Conservation (phyloP, 306 rosid species). For the Lathyrus sativus region DNA sequence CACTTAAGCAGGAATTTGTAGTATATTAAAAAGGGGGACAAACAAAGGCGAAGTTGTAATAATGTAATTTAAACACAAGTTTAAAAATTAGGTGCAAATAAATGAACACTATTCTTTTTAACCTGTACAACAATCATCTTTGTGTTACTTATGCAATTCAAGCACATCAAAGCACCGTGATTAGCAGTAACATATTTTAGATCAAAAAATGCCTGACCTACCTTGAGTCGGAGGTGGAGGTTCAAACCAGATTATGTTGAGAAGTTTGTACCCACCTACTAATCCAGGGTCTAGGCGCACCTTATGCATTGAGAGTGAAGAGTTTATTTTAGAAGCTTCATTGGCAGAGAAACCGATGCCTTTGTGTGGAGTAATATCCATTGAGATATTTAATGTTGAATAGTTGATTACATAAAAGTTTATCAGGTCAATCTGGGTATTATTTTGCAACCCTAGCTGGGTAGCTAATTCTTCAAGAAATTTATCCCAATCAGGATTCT, state of each 20-base stretch:
- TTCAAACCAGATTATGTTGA: conserved; percentile 82
- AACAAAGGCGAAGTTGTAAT: background rate
- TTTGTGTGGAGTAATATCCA: conserved; percentile 80
- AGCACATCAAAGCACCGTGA: conserved; percentile 29
- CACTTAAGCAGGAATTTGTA: background rate
- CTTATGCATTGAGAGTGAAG: conserved; percentile 73
- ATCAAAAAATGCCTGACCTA: conserved; percentile 36
- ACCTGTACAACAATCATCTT: conserved; percentile 19
- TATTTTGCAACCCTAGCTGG: conserved; percentile 63
- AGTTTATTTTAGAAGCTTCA: conserved; percentile 73
- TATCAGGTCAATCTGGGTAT: conserved; percentile 76
- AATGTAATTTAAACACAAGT: background rate
- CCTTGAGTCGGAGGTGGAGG: conserved; percentile 84
- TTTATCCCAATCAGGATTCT: conserved; percentile 62
- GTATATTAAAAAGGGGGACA: conserved; percentile 15
- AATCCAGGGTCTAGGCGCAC: conserved; percentile 61
- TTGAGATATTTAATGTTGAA: conserved; percentile 79
- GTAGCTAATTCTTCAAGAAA: conserved; percentile 70
- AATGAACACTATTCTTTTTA: conserved; percentile 12
- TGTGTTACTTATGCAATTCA: conserved; percentile 11
- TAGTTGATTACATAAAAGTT: conserved; percentile 72
- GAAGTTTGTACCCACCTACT: conserved; percentile 83
- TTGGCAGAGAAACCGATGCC: conserved; percentile 79
- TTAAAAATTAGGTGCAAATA: conserved; percentile 14
- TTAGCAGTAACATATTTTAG: conserved; percentile 11